Evolutionary conservation across 176 grass and related monocot genomes (phyloP), one percentile per base, ranked within the genome.

Genomic region (Phoenix roebelenii): DNA sequence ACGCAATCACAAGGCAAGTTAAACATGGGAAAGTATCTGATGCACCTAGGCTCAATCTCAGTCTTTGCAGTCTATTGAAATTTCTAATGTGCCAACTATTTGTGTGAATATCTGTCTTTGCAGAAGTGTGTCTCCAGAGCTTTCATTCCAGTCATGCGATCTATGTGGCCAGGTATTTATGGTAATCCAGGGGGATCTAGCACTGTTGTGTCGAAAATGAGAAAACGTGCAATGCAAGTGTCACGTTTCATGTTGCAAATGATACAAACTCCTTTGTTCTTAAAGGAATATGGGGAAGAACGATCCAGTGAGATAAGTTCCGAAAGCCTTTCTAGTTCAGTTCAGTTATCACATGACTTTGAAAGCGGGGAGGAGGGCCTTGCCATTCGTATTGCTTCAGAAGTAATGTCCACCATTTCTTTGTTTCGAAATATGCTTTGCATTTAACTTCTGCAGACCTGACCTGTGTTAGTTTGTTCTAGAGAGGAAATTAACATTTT

Each of bases 211-310:
- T 97, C 87, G 9, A 90, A 83, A 84, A 69, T 62, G 70, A 72
- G 81, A 63, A 97, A 97, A 67, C 49, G 56, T 56, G 84, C 84
- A 4, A 63, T 74, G 30, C 76, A 82, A 76, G 87, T 70, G 74
- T 76, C 84, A 70, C 81, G 79, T 51, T 92, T 97, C 76, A 85
- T 92, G 87, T 68, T 97, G 59, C 93, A 91, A 83, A 97, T 97
- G 87, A 61, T 92, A 23, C 87, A 85, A 72, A 77, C 73, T 76
- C 81, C 79, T 58, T 68, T 92, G 18, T 85, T 98, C 61, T 78
- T 59, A 18, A 55, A 72, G 44, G 80, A 80, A 68, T 22, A 19
- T 64, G 35, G 19, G 5, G 78, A 85, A 39, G 68, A 90, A 3
- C 52, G 35, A 29, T 72, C 67, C 64, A 44, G 32, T 1, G 67